Evolutionary conservation across 768 basidiomycete species (phyloP).

Genomic region (Lactifluus subvellereus): DNA sequence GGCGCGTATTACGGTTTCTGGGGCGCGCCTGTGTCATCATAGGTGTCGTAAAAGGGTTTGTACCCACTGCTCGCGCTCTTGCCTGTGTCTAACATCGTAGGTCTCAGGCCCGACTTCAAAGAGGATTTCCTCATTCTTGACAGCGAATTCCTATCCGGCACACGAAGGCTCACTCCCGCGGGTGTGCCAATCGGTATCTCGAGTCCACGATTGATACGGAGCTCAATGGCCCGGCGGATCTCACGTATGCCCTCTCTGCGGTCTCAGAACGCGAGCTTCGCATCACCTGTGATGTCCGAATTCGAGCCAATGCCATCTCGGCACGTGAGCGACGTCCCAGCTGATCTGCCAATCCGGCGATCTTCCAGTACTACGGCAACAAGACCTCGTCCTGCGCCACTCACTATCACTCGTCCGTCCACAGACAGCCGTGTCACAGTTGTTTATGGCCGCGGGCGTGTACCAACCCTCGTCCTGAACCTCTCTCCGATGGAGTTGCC

Average conservation of each 20-base stretch:
- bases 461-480: slow-evolving; percentile 21
- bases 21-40: slow-evolving; percentile 51
- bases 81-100: background rate
- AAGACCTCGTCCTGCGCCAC: background rate
- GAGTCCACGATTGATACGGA: slow-evolving; percentile 11
- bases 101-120: slow-evolving; percentile 15
- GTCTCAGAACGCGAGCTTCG: slow-evolving; percentile 7
- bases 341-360: background rate
- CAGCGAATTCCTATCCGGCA: slow-evolving; percentile 6
- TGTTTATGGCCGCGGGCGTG: background rate
- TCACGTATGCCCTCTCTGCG: slow-evolving; percentile 6
- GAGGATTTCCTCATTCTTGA: slow-evolving; percentile 22
- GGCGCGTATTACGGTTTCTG: slow-evolving; percentile 54
- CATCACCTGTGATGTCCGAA: background rate
- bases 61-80: background rate
- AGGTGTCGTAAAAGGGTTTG: slow-evolving; percentile 66
- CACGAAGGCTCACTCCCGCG: slow-evolving; percentile 16
- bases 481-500: slow-evolving; percentile 10
- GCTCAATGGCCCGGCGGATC: slow-evolving; percentile 14
- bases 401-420: background rate
- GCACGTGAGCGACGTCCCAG: background rate
- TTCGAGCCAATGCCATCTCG: background rate
- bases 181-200: slow-evolving; percentile 10
- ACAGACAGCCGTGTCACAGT: slow-evolving; percentile 9
- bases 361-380: background rate